phyloP scores from a whole-genome alignment of 345 rosid species.

The Lenwebbia sp. region DNA sequence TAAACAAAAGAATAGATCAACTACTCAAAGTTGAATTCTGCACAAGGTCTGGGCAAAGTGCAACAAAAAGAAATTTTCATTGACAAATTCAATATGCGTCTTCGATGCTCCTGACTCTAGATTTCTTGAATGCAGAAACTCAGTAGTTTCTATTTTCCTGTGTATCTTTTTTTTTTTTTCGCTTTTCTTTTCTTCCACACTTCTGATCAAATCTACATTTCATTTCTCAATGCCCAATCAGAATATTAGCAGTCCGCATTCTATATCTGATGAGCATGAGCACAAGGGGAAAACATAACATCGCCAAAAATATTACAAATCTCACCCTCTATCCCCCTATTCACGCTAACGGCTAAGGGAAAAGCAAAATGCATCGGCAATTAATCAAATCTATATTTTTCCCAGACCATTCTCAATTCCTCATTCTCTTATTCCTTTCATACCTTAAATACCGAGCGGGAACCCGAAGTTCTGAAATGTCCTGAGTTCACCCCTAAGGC shows the following conservation, averaged over 20 bases:
- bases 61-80: slow-evolving; percentile 14
- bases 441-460: slow-evolving; percentile 47
- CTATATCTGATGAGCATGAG: slow-evolving; percentile 31
- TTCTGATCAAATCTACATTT: slow-evolving; percentile 36
- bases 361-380: neutral
- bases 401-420: neutral
- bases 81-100: slow-evolving; percentile 26
- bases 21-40: neutral
- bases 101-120: slow-evolving; percentile 38
- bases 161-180: slow-evolving; percentile 4
- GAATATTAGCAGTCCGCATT: slow-evolving; percentile 16
- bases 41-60: neutral
- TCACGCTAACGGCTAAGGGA: neutral
- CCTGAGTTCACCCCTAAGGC: slow-evolving; percentile 77
- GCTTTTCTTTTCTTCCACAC: neutral
- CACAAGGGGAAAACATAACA: slow-evolving; percentile 29
- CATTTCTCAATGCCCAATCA: slow-evolving; percentile 24
- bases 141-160: slow-evolving; percentile 22
- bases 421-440: neutral
- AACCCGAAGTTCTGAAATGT: slow-evolving; percentile 87
- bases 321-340: slow-evolving; percentile 26
- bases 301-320: slow-evolving; percentile 51
- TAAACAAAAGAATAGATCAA: neutral
- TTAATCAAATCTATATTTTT: neutral
- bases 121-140: slow-evolving; percentile 30